Base-by-base conservation (phyloP, 2,329 filamentous ascomycete species). In the Biscogniauxia sp. region DNA sequence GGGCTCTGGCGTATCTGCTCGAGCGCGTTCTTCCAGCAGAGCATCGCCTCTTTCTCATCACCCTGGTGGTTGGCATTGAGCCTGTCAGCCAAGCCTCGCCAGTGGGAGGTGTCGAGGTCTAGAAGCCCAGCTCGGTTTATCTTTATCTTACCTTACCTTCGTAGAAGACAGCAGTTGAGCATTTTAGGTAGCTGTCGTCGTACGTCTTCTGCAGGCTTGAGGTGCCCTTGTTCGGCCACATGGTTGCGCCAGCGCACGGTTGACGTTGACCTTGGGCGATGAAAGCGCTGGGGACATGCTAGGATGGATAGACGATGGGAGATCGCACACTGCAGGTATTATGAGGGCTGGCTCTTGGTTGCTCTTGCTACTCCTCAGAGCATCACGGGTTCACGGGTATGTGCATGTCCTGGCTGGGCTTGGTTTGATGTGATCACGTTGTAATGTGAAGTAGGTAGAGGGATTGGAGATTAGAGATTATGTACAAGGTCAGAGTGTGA, bases 141-240 rank as follows among this genome's bases (percentile, higher is more conserved):
- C 11, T 32, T 37, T 25, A n/a, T 59, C 69, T 58, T 78, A 96
- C 93, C 86, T 96, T 90, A 74, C 89, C 87, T 79, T 99, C 95
- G 76, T 97, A 97, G 78, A 97, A 97, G 57, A 97, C 91, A 49
- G 94, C 94, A 1, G 93, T 98, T 15, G 93, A 97, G 78, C 93
- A 97, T 73, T 90, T 93, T 69, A 97, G 79, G 78, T 97, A 97
- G 76, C 91, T 93, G 76, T 98, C 93, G 79, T 98, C 94, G 79
- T 98, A 98, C 59, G 93, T 96, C 84, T 97, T 97, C 79, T 98
- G 94, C 76, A 97, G 87, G 64, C 88, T 87, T 76, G 90, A 87
- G 73, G 88, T 83, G 64, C 76, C 76, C 72, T 77, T 82, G 73
- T 77, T 83, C 70, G 79, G 79, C 74, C 82, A 80, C 83, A 86